Evolutionary conservation across 2,329 filamentous ascomycete species (phyloP).

Genomic region (Epichloe brachyelytri): DNA sequence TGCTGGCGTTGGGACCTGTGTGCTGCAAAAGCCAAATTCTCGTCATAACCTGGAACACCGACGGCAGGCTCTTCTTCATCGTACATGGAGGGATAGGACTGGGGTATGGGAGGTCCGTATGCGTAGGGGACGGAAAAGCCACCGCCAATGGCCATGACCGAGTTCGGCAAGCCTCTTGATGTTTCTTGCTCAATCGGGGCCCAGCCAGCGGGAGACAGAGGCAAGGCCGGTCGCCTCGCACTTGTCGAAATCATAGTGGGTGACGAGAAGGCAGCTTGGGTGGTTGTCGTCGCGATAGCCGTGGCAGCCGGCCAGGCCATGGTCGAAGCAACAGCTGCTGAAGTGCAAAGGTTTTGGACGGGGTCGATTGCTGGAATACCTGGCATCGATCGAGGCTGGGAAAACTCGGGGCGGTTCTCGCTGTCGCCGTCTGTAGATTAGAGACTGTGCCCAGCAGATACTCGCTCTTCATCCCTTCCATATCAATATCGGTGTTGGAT

Average conservation of each 20-base stretch:
- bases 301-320: constrained; percentile 24
- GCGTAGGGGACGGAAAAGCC: constrained; percentile 18
- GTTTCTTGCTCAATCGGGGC: constrained; percentile 16
- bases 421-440: constrained; percentile 8
- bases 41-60: constrained; percentile 22
- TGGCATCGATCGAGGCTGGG: constrained; percentile 13
- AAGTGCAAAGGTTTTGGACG: constrained; percentile 11
- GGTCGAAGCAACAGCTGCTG: constrained; percentile 10
- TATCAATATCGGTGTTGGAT: constrained; percentile 10
- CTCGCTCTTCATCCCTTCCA: constrained; percentile 10
- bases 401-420: constrained; percentile 9
- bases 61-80: constrained; percentile 18
- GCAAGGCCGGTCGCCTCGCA: constrained; percentile 20
- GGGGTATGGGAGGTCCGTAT: constrained; percentile 15
- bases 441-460: constrained; percentile 13
- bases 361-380: constrained; percentile 11
- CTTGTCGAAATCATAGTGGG: constrained; percentile 12
- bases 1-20: constrained; percentile 26
- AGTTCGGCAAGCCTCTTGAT: constrained; percentile 9
- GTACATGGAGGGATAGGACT: constrained; percentile 22
- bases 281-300: constrained; percentile 31
- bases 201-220: constrained; percentile 19
- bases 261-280: constrained; percentile 35
- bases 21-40: constrained; percentile 16
- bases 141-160: constrained; percentile 10